These are phyloP conservation scores for Yarrowia hollandica DNA, from an alignment of 805 yeast species.

Conservation along the genomic window DNA sequence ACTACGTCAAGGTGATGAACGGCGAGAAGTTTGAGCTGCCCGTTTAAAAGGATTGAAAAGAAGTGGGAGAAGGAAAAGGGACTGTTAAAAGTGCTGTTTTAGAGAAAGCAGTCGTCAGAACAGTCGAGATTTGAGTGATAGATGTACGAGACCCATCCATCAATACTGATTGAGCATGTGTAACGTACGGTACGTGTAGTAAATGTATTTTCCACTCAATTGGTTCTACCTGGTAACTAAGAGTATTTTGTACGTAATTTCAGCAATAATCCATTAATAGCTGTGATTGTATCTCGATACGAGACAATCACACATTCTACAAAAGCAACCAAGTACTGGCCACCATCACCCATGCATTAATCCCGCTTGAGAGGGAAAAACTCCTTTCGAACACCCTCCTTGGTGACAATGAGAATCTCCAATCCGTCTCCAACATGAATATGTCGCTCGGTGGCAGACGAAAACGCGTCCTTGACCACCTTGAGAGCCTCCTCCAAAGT, in stretches of 20 bases:
- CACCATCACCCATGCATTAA: too few species aligned
- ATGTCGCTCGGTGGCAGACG: constrained; percentile 97
- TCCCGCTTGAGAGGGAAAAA: constrained; percentile 86
- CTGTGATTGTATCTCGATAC: too few species aligned
- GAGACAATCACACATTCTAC: too few species aligned
- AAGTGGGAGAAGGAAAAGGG: too few species aligned
- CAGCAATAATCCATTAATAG: too few species aligned
- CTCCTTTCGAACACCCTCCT: constrained; percentile 86
- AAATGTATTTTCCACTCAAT: too few species aligned
- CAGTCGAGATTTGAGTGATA: background rate
- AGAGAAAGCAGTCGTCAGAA: too few species aligned
- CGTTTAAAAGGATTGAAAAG: constrained; percentile 35
- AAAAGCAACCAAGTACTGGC: too few species aligned
- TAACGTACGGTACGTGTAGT: background rate
- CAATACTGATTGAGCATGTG: too few species aligned
- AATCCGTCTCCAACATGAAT: constrained; percentile 97
- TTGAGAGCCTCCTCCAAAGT: constrained; percentile 80
- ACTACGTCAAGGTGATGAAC: constrained; percentile 75
- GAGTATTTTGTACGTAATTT: too few species aligned
- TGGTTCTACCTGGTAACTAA: too few species aligned
- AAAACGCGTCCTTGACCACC: constrained; percentile 89
- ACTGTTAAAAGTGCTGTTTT: background rate
- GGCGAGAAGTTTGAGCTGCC: constrained; percentile 79
- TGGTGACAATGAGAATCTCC: constrained; percentile 86
- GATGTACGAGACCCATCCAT: too few species aligned